Evolutionary conservation across 495 filamentous ascomycete genomes (phyloP).

Genomic region (Aspergillus cavernicola): DNA sequence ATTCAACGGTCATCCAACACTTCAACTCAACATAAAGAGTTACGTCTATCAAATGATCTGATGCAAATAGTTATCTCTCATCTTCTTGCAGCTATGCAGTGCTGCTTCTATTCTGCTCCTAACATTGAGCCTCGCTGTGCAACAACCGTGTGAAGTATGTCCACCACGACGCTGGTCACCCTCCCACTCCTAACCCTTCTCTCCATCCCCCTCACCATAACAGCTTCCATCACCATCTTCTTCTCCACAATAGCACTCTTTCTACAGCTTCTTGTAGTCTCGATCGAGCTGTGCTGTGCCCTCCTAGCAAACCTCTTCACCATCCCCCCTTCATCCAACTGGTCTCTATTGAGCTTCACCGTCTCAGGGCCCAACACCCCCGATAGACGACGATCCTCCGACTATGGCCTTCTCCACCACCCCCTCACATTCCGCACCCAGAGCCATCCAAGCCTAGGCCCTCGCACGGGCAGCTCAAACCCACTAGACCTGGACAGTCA

Average conservation of each 20-base stretch:
- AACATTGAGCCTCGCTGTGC: background rate
- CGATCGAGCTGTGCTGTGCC: slow-evolving; percentile 61
- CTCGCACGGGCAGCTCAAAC: background rate
- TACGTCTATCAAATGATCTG: no score
- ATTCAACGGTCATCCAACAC: slow-evolving; percentile 7
- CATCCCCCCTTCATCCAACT: slow-evolving; percentile 27
- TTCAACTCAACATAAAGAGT: background rate
- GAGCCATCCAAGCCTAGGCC: slow-evolving; percentile 13
- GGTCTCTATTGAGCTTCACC: slow-evolving; percentile 31
- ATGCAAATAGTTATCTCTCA: background rate
- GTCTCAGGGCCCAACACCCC: slow-evolving; percentile 32
- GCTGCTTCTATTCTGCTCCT: background rate
- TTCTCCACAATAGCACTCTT: slow-evolving; percentile 63
- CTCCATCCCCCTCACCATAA: slow-evolving; percentile 64
- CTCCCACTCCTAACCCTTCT: slow-evolving; percentile 62
- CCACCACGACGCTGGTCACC: slow-evolving; percentile 47
- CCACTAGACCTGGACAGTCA: background rate
- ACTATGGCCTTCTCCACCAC: slow-evolving; percentile 20
- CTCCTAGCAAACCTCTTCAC: slow-evolving; percentile 57
- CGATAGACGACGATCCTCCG: slow-evolving; percentile 25
- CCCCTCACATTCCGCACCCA: slow-evolving; percentile 1
- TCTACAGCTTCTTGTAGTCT: slow-evolving; percentile 62
- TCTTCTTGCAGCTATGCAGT: background rate
- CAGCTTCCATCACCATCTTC: slow-evolving; percentile 65
- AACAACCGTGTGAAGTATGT: background rate